These are phyloP conservation scores for Phialemoniopsis sp. DNA, from an alignment of 2,329 filamentous ascomycete species.

Conservation along the genomic window DNA sequence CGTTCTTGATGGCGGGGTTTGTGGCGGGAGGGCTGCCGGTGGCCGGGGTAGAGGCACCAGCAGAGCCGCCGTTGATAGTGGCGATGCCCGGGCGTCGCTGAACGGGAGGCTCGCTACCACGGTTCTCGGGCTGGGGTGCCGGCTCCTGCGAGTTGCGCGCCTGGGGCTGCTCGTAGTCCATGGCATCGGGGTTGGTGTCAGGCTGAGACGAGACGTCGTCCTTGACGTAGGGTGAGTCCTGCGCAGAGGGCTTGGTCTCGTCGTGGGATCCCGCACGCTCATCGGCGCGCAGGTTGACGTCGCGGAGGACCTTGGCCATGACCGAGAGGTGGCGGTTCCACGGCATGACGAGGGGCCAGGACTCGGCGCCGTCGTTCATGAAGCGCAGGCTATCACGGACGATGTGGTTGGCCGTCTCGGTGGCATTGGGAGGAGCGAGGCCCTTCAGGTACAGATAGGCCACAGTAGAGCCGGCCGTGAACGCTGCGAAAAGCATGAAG, in stretches of 20 bases:
- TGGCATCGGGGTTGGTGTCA: constrained; percentile 49
- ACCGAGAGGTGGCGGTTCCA: constrained; percentile 58
- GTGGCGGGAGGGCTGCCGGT: constrained; percentile 34
- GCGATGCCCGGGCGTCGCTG: constrained; percentile 50
- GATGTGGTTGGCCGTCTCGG: constrained; percentile 52
- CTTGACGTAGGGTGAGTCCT: constrained; percentile 39
- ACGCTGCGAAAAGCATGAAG: constrained; percentile 60
- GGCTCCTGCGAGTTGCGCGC: constrained; percentile 23
- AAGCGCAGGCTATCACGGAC: constrained; percentile 56
- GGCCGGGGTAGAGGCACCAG: constrained; percentile 40
- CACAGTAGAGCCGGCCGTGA: constrained; percentile 56
- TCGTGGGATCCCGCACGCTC: constrained; percentile 26
- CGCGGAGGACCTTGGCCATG: constrained; percentile 57
- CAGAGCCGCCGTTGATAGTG: constrained; percentile 55
- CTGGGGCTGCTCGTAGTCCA: constrained; percentile 52
- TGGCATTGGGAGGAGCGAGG: constrained; percentile 49
- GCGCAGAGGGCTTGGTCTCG: constrained; percentile 21
- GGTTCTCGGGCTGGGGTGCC: constrained; percentile 33
- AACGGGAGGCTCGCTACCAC: constrained; percentile 48
- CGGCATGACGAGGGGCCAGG: constrained; percentile 54
- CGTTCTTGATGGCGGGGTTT: constrained; percentile 17
- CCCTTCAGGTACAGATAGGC: constrained; percentile 61
- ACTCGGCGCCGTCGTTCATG: constrained; percentile 54
- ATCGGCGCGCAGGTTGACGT: constrained; percentile 36
- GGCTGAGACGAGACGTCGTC: constrained; percentile 52